phyloP scores from a whole-genome alignment of 257 asterid species.

The Euphrasia confusa region DNA sequence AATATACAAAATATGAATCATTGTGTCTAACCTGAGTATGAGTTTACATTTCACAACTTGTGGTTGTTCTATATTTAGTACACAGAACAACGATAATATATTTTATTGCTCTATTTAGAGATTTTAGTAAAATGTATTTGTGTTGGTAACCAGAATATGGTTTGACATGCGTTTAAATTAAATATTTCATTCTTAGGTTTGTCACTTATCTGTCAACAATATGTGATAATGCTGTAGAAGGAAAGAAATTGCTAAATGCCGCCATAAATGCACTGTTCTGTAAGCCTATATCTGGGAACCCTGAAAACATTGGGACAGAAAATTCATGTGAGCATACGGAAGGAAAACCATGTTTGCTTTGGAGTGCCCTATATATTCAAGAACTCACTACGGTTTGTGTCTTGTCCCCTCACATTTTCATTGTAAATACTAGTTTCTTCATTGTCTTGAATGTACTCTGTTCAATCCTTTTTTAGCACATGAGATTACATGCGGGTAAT shows the following conservation, averaged over 20 bases:
- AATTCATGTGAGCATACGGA: conserved; percentile 33
- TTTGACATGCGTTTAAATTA: conserved; percentile 10
- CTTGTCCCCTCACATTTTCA: conserved; percentile 16
- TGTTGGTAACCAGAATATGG: conserved; percentile 22
- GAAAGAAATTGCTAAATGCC: conserved; percentile 56
- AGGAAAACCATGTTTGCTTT: conserved; percentile 64
- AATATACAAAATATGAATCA: background rate
- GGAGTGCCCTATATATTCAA: conserved; percentile 71
- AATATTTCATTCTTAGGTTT: conserved; percentile 48
- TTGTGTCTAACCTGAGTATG: conserved; percentile 17
- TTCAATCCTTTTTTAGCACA: background rate
- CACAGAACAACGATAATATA: conserved; percentile 9
- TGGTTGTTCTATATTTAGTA: background rate
- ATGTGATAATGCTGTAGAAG: conserved; percentile 57
- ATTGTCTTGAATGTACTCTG: conserved; percentile 17
- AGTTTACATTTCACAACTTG: background rate
- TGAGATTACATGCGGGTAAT: background rate
- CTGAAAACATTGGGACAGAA: conserved; percentile 31
- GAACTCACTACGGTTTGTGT: conserved; percentile 52
- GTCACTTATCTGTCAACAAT: conserved; percentile 68
- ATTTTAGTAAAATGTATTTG: background rate
- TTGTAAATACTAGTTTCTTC: background rate
- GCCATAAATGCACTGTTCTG: conserved; percentile 65
- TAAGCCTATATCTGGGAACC: conserved; percentile 32
- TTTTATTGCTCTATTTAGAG: conserved; percentile 3